Evolutionary conservation across 2,329 filamentous ascomycete species (phyloP), one percentile per base, ranked within the genome.

Genomic region (Colletotrichum theobromicola): DNA sequence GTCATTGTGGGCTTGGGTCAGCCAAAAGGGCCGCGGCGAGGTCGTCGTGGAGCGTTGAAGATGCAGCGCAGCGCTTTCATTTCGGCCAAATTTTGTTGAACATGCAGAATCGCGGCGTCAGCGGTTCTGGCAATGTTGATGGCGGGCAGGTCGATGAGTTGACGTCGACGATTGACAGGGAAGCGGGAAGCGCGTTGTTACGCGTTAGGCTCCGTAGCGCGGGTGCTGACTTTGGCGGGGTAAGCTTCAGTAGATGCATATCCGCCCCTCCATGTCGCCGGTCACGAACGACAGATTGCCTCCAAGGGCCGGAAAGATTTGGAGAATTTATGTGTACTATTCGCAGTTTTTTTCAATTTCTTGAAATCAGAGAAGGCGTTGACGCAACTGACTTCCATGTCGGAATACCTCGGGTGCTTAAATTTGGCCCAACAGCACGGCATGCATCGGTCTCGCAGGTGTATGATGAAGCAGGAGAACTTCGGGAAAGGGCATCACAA

Each of bases 1-100:
- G 73, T 75, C 73, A 75, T 75, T 34, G 37, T 62, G n/a, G n/a
- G 26, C 24, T n/a, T 12, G 28, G 46, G 61, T 72, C 68, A 74
- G 68, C 72, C 72, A 26, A 67, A 74, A 34, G 72, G 68, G 8
- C 68, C 72, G 62, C 72, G 68, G 58, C 68, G 42, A 63, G 7
- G 57, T 74, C 67, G 55, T 67, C 42, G 57, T 55, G 46, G 18
- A 26, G 18, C 28, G 26, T 57, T n/a, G 8, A 4, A 62, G 26
- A 2, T 46, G 13, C 21, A 24, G 24, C 7, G 37, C 21, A 18
- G 3, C 28, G 16, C 10, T 46, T 15, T 67, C 72, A 74, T 74
- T 62, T 34, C 72, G 72, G 42, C 42, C 30, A 67, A 16, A 1
- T 8, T 32, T 26, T 21, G 9, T 8, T n/a, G n/a, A 10, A 2